phyloP scores from a whole-genome alignment of 2,329 filamentous ascomycete genomes.

The Cladorrhinum sp. region DNA sequence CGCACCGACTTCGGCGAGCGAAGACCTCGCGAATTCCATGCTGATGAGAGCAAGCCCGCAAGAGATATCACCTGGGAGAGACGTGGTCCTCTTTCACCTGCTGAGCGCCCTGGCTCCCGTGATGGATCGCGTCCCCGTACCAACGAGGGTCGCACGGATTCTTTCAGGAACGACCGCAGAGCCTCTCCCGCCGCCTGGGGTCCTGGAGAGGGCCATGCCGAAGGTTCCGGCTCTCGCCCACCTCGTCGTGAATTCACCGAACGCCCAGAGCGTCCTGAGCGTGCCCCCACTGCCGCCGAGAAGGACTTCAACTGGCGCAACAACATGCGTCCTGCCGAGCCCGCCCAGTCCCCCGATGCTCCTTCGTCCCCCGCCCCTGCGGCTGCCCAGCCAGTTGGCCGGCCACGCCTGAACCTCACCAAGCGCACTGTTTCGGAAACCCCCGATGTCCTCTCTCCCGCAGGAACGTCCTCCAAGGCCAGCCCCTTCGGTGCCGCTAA shows the following conservation, averaged over 20 bases:
- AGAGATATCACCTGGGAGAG: conserved; percentile 70
- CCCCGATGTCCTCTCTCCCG: conserved; percentile 48
- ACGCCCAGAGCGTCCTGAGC: conserved; percentile 60
- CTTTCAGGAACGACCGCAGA: conserved; percentile 59
- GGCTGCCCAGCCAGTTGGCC: conserved; percentile 50
- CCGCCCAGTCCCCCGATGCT: conserved; percentile 63
- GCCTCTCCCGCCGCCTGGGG: conserved; percentile 75
- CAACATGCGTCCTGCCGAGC: conserved; percentile 81
- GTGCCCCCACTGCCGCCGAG: conserved; percentile 81
- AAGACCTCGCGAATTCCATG: conserved; percentile 61
- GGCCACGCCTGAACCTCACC: conserved; percentile 81
- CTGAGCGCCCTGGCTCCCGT: conserved; percentile 50
- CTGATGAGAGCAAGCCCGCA: conserved; percentile 72
- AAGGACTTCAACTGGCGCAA: conserved; percentile 90
- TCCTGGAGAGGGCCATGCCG: conserved; percentile 51
- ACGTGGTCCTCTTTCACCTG: conserved; percentile 81
- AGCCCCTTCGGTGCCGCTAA: conserved; percentile 92
- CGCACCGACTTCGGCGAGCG: conserved; percentile 61
- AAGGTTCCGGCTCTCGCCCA: conserved; percentile 70
- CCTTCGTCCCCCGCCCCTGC: conserved; percentile 65
- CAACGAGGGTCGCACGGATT: conserved; percentile 58
- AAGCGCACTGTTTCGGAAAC: conserved; percentile 88
- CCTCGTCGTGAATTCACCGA: conserved; percentile 75
- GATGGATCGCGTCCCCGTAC: conserved; percentile 53
- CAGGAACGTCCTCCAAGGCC: conserved; percentile 67